Evolutionary conservation across 2,329 filamentous ascomycete genomes (phyloP).

Genomic region (Colletotrichum salicis): DNA sequence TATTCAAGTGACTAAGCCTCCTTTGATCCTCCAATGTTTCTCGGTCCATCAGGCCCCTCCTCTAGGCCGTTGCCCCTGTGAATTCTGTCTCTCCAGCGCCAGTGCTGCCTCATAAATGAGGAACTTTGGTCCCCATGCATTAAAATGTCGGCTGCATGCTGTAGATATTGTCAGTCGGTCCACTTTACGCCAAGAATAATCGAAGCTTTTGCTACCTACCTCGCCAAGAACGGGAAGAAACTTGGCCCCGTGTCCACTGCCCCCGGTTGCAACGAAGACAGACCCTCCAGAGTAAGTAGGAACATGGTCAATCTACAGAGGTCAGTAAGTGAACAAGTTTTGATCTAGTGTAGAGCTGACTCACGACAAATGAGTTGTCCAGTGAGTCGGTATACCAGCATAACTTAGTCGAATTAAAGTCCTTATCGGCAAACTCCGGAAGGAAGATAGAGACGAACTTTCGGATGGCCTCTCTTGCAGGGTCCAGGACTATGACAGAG

Average conservation of each 20-base stretch:
- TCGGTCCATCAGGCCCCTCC: slow-evolving; percentile 41
- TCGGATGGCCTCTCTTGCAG: slow-evolving; percentile 39
- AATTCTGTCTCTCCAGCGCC: slow-evolving; percentile 43
- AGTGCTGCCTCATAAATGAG: slow-evolving; percentile 44
- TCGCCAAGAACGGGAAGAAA: slow-evolving; percentile 48
- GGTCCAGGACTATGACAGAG: slow-evolving; percentile 38
- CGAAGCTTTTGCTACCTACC: slow-evolving; percentile 28
- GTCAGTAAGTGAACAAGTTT: too few species aligned
- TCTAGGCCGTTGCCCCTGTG: slow-evolving; percentile 44
- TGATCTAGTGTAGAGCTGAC: neutral
- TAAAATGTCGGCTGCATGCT: slow-evolving; percentile 47
- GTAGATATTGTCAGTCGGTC: slow-evolving; percentile 17
- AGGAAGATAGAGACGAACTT: slow-evolving; percentile 51
- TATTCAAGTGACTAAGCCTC: neutral
- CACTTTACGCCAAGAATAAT: neutral
- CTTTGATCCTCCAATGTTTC: slow-evolving; percentile 36
- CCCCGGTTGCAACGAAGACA: slow-evolving; percentile 48
- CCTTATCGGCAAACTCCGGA: slow-evolving; percentile 50
- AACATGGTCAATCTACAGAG: slow-evolving; percentile 45
- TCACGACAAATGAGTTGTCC: slow-evolving; percentile 59
- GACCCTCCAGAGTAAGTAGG: slow-evolving; percentile 43
- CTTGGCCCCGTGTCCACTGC: slow-evolving; percentile 50
- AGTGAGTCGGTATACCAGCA: slow-evolving; percentile 71
- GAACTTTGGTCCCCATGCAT: slow-evolving; percentile 40
- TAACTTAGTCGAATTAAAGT: slow-evolving; percentile 55